A percentile compares a stretch with the other conserved stretches of the same genome.
These are phyloP conservation scores for Coemansia umbellata DNA, from an alignment of 192 early-diverging fungal genomes.

Conservation along the genomic window DNA sequence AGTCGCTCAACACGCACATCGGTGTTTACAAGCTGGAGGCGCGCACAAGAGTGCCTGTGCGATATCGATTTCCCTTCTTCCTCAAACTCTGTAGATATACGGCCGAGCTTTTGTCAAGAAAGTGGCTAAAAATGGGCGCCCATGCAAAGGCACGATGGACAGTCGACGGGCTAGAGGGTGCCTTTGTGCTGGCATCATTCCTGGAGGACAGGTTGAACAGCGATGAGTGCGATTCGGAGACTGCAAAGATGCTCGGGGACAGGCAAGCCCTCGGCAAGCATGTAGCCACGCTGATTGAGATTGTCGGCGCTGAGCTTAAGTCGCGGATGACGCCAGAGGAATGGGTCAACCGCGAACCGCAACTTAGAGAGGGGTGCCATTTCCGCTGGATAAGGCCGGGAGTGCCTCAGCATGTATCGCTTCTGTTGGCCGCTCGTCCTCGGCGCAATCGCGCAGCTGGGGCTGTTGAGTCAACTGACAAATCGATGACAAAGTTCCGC, in stretches of 20 bases:
- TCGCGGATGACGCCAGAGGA: conserved; percentile 41
- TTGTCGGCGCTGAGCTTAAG: conserved; percentile 26
- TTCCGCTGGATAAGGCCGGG: conserved; percentile 48
- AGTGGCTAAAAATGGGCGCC: conserved; percentile 47
- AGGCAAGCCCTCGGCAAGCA: conserved; percentile 14
- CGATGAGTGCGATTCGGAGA: conserved; percentile 19
- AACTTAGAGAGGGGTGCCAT: conserved; percentile 45
- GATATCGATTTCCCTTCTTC: conserved; percentile 86
- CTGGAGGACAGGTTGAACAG: conserved; percentile 29
- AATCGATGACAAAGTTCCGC: conserved; percentile 26
- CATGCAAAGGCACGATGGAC: conserved; percentile 20
- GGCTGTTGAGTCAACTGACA: conserved; percentile 1
- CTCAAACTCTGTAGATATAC: conserved; percentile 82
- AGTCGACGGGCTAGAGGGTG: conserved; percentile 56
- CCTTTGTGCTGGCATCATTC: conserved; percentile 51
- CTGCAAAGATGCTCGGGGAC: conserved; percentile 36
- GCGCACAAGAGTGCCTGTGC: conserved; percentile 69
- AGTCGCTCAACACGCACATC: conserved; percentile 75
- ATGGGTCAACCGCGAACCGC: conserved; percentile 48
- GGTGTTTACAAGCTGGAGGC: conserved; percentile 72
- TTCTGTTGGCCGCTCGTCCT: conserved; percentile 39
- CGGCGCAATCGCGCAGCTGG: conserved; percentile 18
- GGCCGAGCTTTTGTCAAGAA: conserved; percentile 55
- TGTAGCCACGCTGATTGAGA: conserved; percentile 12
- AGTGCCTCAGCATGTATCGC: conserved; percentile 34